Conservation (phyloP, 352 stramenopile genomes). For the Pythium monospermum region DNA sequence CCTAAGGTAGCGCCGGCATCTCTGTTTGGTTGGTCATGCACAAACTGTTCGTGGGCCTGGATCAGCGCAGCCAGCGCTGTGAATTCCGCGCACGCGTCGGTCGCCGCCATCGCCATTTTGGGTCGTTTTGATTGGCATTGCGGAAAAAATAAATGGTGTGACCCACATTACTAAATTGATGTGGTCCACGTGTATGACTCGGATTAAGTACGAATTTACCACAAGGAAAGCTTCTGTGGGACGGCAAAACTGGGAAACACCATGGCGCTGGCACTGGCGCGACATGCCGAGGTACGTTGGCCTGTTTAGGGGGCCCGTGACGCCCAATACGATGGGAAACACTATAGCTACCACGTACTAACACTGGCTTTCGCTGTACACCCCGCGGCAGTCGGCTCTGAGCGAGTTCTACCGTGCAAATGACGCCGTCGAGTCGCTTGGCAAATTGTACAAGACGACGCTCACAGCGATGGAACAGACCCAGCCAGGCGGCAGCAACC, state of each 20-base stretch:
- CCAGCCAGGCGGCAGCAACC: neutral
- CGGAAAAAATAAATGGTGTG: neutral
- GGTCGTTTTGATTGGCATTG: slow-evolving; percentile 8
- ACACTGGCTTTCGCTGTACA: slow-evolving; percentile 26
- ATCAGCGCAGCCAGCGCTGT: slow-evolving; percentile 23
- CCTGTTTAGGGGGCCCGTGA: too few relatives aligned
- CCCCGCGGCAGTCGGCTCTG: too few relatives aligned
- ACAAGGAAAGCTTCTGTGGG: neutral
- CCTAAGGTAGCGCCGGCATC: slow-evolving; percentile 1
- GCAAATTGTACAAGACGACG: slow-evolving; percentile 38
- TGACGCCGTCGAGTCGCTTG: slow-evolving; percentile 49
- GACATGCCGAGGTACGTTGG: slow-evolving; percentile 54
- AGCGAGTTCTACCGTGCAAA: slow-evolving; percentile 46
- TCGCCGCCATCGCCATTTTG: slow-evolving; percentile 4
- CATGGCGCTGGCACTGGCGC: slow-evolving; percentile 63
- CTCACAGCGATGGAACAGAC: slow-evolving; percentile 17
- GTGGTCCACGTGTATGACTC: slow-evolving; percentile 4
- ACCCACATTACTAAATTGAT: neutral
- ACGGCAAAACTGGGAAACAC: neutral
- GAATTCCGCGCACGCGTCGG: neutral
- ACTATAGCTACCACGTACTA: too few relatives aligned
- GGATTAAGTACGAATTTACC: slow-evolving; percentile 9
- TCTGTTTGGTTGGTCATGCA: neutral
- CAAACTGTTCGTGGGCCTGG: slow-evolving; percentile 9
- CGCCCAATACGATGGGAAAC: too few relatives aligned